Base-by-base conservation (phyloP, 352 stramenopile genomes). In the Phytophthora podocarpi region DNA sequence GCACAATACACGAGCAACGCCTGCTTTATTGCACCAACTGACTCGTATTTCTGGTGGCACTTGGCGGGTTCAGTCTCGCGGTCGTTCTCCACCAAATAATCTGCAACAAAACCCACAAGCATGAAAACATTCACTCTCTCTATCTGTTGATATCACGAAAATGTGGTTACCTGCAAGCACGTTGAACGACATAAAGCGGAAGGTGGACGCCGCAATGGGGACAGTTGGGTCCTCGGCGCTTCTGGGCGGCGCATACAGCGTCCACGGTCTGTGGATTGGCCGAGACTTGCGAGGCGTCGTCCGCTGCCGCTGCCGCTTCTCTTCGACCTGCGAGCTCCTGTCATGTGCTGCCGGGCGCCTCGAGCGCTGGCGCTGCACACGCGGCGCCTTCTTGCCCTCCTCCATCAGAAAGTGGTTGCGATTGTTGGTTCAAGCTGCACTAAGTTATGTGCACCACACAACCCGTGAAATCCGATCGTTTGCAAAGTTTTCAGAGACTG, bases 131-230 rank as follows among this genome's bases (percentile, higher is more conserved):
- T n/a, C 32, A 41, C 31, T 37, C 10, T 41, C n/a, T 27, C 26
- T 26, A 18, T 10, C 18, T 13, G 15, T 18, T n/a, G 11, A 5
- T n/a, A n/a, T n/a, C n/a, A n/a, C n/a, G n/a, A n/a, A n/a, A 40
- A 31, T 32, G n/a, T 27, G 15, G 8, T 2, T 42, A 87, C 78
- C 81, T 37, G 82, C 79, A 8, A 91, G 59, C n/a, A 88, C 81
- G 45, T 91, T 91, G 69, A 87, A 89, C 16, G 77, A 91, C 47
- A 85, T 50, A 20, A 91, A 73, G 49, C 82, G 82, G 55, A 91
- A 89, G 40, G 77, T 82, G 30, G 61, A 42, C 23, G 70, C 56
- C 23, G 57, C 41, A 0, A 57, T 28, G 27, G 60, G 47, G 5
- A 70, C 62, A 9, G 55, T 56, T 5, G 59, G 54, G 30, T 66